Conservation (phyloP, 1,284 basidiomycete species). For the Rhodotorula sp. region DNA sequence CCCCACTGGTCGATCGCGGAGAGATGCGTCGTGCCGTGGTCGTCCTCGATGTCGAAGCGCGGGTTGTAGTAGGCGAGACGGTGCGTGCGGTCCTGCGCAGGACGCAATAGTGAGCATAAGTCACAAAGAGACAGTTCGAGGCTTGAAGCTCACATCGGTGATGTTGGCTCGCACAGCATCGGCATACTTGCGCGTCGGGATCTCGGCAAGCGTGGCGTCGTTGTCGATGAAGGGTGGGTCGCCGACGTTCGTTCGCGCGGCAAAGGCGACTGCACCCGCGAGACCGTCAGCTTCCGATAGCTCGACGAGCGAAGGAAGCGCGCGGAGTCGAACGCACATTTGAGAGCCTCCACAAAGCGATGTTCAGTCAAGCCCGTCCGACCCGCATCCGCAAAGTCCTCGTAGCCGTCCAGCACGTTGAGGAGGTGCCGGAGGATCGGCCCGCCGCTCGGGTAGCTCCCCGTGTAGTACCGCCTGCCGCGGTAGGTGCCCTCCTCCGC, state of each 20-base stretch:
- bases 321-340: slow-evolving; percentile 57
- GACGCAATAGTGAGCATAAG: background rate
- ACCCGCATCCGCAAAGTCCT: slow-evolving; percentile 57
- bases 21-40: slow-evolving; percentile 88
- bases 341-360: slow-evolving; percentile 71
- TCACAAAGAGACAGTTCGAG: background rate
- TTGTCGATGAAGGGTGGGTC: slow-evolving; percentile 70
- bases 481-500: slow-evolving; percentile 76
- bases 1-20: slow-evolving; percentile 78
- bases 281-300: background rate
- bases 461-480: slow-evolving; percentile 77
- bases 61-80: slow-evolving; percentile 78
- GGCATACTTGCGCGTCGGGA: slow-evolving; percentile 72
- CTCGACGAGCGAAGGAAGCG: background rate
- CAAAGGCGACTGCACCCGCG: slow-evolving; percentile 49
- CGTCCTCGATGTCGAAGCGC: slow-evolving; percentile 68
- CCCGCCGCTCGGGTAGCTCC: slow-evolving; percentile 78
- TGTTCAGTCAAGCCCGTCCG: slow-evolving; percentile 65
- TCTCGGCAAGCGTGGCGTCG: slow-evolving; percentile 61
- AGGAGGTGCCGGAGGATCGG: slow-evolving; percentile 76
- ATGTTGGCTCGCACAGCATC: slow-evolving; percentile 64
- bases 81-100: slow-evolving; percentile 72
- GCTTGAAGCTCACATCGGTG: slow-evolving; percentile 65
- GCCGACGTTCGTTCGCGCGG: slow-evolving; percentile 70
- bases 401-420: slow-evolving; percentile 70